Percentiles rank a stretch among this genome's conserved stretches.
These are phyloP conservation scores for Nicotiana benthamiana DNA, from an alignment of 257 asterid genomes.

Conservation along the genomic window DNA sequence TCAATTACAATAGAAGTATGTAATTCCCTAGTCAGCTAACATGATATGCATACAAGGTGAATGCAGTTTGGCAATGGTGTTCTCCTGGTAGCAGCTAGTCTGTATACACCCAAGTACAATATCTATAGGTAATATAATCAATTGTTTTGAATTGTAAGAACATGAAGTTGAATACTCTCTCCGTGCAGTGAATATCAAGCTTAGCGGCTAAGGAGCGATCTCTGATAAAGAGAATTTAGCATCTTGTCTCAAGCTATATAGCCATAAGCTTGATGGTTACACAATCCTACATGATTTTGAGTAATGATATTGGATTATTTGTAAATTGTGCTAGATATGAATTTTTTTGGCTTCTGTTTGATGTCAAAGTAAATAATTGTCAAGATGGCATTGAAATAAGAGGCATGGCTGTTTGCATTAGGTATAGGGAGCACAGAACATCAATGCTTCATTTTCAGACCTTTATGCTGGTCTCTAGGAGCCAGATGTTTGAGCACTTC, in stretches of 20 bases:
- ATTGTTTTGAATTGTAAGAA: not conserved
- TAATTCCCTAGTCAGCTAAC: not conserved
- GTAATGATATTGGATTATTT: not conserved
- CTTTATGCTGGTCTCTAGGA: not conserved
- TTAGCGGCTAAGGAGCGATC: not conserved
- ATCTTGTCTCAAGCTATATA: not conserved
- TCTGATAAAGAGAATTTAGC: not conserved
- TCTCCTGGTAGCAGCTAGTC: not conserved
- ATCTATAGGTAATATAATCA: not conserved
- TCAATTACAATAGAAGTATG: not conserved
- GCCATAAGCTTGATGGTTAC: not conserved
- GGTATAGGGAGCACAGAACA: not conserved
- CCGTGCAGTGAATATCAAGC: not conserved
- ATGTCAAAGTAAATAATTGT: not conserved
- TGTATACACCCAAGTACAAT: not conserved
- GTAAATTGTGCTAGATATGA: not conserved
- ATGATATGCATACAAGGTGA: not conserved
- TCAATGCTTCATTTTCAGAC: not conserved
- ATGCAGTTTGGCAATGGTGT: not conserved
- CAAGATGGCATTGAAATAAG: not conserved
- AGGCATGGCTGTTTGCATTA: not conserved
- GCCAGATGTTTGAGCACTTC: not conserved
- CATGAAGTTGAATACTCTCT: not conserved
- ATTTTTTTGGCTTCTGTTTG: not conserved
- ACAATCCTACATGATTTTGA: not conserved